Percentiles rank a stretch among this genome's conserved stretches.
phyloP scores from a whole-genome alignment of 192 early-diverging fungal species.

The Diversispora epigaea region DNA sequence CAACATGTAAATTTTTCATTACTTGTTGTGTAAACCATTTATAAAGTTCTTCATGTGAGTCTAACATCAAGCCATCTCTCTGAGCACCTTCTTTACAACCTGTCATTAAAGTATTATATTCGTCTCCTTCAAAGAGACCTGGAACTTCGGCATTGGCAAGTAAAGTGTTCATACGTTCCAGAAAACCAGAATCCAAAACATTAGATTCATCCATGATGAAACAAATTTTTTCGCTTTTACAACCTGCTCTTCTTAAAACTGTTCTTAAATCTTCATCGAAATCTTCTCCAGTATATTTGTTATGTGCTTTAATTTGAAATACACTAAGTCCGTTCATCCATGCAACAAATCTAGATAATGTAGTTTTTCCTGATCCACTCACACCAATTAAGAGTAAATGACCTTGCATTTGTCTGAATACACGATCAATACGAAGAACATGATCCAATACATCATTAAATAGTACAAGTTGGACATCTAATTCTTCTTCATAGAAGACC shows the following conservation, averaged over 20 bases:
- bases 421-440: conserved; percentile 95
- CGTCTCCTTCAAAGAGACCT: conserved; percentile 98
- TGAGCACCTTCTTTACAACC: conserved; percentile 92
- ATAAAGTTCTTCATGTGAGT: conserved; percentile 93
- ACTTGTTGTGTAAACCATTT: conserved; percentile 98
- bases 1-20: conserved; percentile 94
- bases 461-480: conserved; percentile 93
- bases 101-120: conserved; percentile 91
- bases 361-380: conserved; percentile 97
- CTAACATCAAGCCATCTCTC: conserved; percentile 89
- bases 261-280: conserved; percentile 97
- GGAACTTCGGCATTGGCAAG: conserved; percentile 99
- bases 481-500: conserved; percentile 99
- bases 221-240: conserved; percentile 88
- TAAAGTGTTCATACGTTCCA: conserved; percentile 99
- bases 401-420: conserved; percentile 97
- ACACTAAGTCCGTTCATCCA: conserved; percentile 99
- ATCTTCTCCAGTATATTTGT: conserved; percentile 91
- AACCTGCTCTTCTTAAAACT: conserved; percentile 88
- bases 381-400: conserved; percentile 98
- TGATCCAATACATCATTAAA: conserved; percentile 99
- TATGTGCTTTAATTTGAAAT: conserved; percentile 98
- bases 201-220: conserved; percentile 99
- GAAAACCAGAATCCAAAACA: conserved; percentile 93
- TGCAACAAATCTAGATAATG: conserved; percentile 96